These are phyloP conservation scores for Malassezia furfur DNA, from an alignment of 1,284 basidiomycete species.

Conservation along the genomic window DNA sequence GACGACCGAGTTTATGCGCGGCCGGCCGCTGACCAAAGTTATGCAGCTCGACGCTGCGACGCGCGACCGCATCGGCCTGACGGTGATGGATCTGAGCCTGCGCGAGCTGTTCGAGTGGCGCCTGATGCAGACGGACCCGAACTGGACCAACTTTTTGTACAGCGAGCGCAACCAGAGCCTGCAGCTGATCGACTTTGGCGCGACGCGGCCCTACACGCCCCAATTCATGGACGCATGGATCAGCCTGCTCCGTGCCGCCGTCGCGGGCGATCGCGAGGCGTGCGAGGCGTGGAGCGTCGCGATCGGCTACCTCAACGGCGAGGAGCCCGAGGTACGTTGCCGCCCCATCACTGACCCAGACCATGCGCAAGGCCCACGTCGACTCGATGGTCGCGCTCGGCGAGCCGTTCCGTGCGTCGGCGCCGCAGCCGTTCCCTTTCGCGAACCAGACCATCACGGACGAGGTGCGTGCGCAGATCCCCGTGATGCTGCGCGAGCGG, in stretches of 20 bases:
- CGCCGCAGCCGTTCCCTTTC: slow-evolving; percentile 61
- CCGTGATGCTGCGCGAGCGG: slow-evolving; percentile 78
- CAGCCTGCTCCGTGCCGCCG: slow-evolving; percentile 66
- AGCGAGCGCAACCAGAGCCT: slow-evolving; percentile 56
- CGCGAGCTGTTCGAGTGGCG: slow-evolving; percentile 82
- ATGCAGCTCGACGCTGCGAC: slow-evolving; percentile 59
- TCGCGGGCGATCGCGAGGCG: slow-evolving; percentile 59
- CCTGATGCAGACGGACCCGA: slow-evolving; percentile 96
- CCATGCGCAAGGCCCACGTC: slow-evolving; percentile 81
- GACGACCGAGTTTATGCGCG: slow-evolving; percentile 78
- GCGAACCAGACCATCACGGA: slow-evolving; percentile 61
- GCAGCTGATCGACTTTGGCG: slow-evolving; percentile 91
- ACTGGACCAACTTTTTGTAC: slow-evolving; percentile 96
- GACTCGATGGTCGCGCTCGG: slow-evolving; percentile 67
- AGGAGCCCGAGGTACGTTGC: slow-evolving; percentile 64
- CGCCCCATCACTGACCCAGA: slow-evolving; percentile 50
- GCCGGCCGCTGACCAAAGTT: slow-evolving; percentile 65
- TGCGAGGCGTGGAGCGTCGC: slow-evolving; percentile 68
- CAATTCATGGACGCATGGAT: slow-evolving; percentile 85
- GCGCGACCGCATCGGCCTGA: slow-evolving; percentile 72
- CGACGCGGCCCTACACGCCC: slow-evolving; percentile 73
- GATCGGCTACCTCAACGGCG: slow-evolving; percentile 80
- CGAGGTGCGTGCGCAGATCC: slow-evolving; percentile 69
- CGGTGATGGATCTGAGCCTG: slow-evolving; percentile 75
- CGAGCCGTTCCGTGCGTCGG: slow-evolving; percentile 63